phyloP scores from a whole-genome alignment of 1,284 basidiomycete genomes.

The Earliella scabrosa region DNA sequence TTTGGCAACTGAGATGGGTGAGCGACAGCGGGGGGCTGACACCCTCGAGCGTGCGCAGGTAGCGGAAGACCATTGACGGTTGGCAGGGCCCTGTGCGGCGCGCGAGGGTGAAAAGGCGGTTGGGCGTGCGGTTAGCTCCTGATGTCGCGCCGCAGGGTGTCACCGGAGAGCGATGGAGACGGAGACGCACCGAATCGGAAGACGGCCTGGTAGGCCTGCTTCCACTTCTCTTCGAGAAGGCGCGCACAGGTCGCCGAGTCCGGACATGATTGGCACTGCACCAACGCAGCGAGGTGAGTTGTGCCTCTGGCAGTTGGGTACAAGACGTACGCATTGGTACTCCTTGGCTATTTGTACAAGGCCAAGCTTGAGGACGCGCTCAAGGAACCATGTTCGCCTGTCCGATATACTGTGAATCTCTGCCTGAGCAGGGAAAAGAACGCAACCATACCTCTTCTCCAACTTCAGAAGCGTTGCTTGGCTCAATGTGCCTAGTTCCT shows the following conservation, averaged over 20 bases:
- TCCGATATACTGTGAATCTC: not conserved
- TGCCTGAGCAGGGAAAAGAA: too few relatives aligned
- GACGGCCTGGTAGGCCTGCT: conserved; percentile 84
- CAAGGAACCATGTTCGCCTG: conserved; percentile 92
- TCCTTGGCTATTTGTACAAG: conserved; percentile 87
- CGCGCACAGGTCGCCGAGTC: conserved; percentile 81
- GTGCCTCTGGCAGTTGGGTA: too few relatives aligned
- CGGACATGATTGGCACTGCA: conserved; percentile 85
- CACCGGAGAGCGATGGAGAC: not conserved
- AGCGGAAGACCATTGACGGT: conserved; percentile 89
- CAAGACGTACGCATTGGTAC: conserved; percentile 79
- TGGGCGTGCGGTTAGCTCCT: conserved; percentile 12
- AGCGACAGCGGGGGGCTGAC: conserved; percentile 80
- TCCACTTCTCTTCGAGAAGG: conserved; percentile 94
- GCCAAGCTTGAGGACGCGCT: conserved; percentile 90
- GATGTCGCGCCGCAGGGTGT: not conserved
- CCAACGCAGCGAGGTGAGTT: too few relatives aligned
- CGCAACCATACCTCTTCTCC: conserved; percentile 69
- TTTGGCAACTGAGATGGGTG: conserved; percentile 86
- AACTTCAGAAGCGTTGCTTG: conserved; percentile 85
- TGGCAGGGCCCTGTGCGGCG: conserved; percentile 68
- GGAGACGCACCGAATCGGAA: conserved; percentile 75
- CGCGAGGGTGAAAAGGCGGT: conserved; percentile 8
- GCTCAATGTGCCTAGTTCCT: conserved; percentile 79
- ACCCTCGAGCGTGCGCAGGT: conserved; percentile 81